These are phyloP conservation scores for Bruguiera gymnorhiza DNA, from an alignment of 345 rosid genomes.

Conservation along the genomic window DNA sequence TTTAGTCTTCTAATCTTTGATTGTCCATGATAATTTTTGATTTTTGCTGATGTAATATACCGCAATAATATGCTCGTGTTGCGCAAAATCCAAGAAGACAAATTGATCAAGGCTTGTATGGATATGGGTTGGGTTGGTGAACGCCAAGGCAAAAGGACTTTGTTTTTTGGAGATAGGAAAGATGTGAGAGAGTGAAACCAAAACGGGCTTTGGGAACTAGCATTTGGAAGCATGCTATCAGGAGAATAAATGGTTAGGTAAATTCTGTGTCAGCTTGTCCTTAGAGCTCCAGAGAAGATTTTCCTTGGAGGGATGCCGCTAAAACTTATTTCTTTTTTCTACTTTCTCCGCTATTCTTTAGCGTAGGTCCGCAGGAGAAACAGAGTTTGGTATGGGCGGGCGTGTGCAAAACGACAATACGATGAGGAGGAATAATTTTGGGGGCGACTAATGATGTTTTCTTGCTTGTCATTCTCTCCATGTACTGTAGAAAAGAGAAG, in stretches of 20 bases:
- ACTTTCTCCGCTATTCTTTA: conserved; percentile 19
- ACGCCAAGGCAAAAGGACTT: conserved; percentile 40
- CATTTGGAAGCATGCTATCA: conserved; percentile 40
- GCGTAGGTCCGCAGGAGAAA: neutral
- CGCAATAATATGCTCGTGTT: conserved; percentile 35
- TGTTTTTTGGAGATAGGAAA: conserved; percentile 17
- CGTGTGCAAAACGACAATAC: conserved; percentile 31
- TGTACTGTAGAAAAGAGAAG: conserved; percentile 2
- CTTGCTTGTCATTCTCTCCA: neutral
- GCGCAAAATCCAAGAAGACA: conserved; percentile 42
- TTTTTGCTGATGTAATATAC: conserved; percentile 26
- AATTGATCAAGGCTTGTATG: conserved; percentile 24
- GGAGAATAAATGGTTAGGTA: conserved; percentile 48
- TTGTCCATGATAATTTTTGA: neutral
- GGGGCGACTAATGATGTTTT: conserved; percentile 12
- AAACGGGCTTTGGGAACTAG: conserved; percentile 31
- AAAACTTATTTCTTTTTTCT: conserved; percentile 12
- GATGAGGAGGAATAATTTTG: conserved; percentile 28
- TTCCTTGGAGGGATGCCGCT: neutral
- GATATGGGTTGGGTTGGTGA: conserved; percentile 21
- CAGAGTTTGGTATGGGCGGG: conserved; percentile 21
- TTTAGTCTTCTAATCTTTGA: neutral
- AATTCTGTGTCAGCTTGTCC: conserved; percentile 27
- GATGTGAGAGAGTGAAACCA: conserved; percentile 29
- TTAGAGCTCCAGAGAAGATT: conserved; percentile 33